Evolutionary conservation across 768 basidiomycete species (phyloP).

Genomic region (Mycena kentingensis): DNA sequence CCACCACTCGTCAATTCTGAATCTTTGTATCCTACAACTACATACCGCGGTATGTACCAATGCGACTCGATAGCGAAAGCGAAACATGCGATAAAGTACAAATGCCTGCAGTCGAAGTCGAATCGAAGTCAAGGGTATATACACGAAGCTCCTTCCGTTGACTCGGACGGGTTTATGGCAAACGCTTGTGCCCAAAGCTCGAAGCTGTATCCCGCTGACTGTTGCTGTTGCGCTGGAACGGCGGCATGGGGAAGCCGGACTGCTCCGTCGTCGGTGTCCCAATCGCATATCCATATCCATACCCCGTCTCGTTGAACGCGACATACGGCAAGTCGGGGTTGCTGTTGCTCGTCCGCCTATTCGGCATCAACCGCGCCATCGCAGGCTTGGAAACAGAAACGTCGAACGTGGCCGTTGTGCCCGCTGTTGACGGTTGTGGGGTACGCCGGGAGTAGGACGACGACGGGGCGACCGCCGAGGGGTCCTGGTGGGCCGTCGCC

Average conservation of each 20-base stretch:
- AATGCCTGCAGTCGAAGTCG: too few species aligned
- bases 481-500: slow-evolving; percentile 41
- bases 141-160: too few species aligned
- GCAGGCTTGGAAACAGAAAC: slow-evolving; percentile 15
- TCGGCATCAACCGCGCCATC: slow-evolving; percentile 11
- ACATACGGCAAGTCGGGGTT: slow-evolving; percentile 13
- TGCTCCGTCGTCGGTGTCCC: neutral
- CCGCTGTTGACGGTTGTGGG: slow-evolving; percentile 15
- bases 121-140: too few species aligned
- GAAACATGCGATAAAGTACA: too few species aligned
- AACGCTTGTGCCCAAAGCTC: neutral
- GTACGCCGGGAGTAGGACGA: slow-evolving; percentile 14
- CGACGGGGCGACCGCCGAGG: slow-evolving; percentile 13
- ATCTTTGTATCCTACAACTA: neutral
- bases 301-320: slow-evolving; percentile 6
- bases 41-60: too few species aligned
- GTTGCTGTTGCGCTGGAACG: neutral
- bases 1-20: neutral
- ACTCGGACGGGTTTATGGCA: too few species aligned
- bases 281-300: neutral
- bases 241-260: neutral
- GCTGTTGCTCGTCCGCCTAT: neutral
- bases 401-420: slow-evolving; percentile 14
- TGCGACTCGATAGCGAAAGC: neutral
- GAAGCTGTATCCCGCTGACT: neutral